Base-by-base conservation (phyloP, 257 asterid genomes). In the Gardenia jasminoides region DNA sequence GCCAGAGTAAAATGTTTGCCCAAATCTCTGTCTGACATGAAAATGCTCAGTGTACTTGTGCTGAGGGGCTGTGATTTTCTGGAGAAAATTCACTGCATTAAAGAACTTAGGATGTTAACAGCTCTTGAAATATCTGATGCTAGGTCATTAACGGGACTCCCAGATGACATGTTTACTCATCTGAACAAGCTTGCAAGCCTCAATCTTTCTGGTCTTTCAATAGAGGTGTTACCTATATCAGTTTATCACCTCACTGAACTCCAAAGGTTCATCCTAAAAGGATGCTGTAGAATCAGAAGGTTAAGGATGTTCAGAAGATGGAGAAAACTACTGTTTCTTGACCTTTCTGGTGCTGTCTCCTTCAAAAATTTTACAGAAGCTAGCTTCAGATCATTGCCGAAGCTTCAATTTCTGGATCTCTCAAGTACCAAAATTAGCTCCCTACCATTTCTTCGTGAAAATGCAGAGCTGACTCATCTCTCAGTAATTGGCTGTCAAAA, bases 271-370 rank as follows among this genome's bases (percentile, higher is more conserved):
- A 41, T 68, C 46, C 67, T 68, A 26, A 78, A 70, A 78, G 76
- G 66, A 67, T 78, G 81, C 20, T 59, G 59, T 47, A 56, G 68
- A 28, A 50, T 78, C 10, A 56, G 41, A 44, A 41, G 56, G 28
- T 28, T 78, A 22, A 69, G 46, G 76, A 68, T 70, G 39, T n/a
- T 68, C 17, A 39, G 20, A 17, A 78, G 43, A 70, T 69, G 76
- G 75, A 56, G 17, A 70, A 78, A 54, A 1, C 81, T 78, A 12
- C 7, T 46, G 19, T 72, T 78, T 41, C 72, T 82, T 48, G 79
- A 82, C 59, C 85, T 82, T 70, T 68, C 85, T 6, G 80, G 85
- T 59, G 85, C 82, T 70, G 13, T 52, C 70, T 79, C 80, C 33
- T 78, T 78, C 62, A 73, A 44, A 31, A 61, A 31, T 24, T 78